Percentiles rank a stretch among this genome's conserved stretches.
These are phyloP conservation scores for Colletotrichum sp. DNA, from an alignment of 2,329 filamentous ascomycete species.

Conservation along the genomic window DNA sequence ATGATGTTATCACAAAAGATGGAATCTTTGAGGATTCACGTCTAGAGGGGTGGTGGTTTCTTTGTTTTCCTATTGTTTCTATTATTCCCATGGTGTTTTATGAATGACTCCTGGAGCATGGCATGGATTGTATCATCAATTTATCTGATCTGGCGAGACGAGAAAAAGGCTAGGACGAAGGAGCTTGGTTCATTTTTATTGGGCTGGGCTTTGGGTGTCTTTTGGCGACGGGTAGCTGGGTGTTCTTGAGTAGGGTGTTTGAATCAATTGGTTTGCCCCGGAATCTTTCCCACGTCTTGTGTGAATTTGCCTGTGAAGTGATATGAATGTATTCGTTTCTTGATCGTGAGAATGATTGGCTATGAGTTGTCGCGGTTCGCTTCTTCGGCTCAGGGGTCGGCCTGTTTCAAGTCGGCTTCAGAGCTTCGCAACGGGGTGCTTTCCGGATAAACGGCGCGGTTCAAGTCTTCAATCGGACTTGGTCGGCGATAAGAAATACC, in stretches of 20 bases:
- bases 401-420: not conserved
- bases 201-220: constrained; percentile 3
- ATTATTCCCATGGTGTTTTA: not conserved
- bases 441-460: not conserved
- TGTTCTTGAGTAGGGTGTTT: constrained; percentile 14
- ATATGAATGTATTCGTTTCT: not conserved
- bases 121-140: not conserved
- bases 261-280: constrained; percentile 14
- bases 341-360: not conserved
- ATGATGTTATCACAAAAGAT: not conserved
- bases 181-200: not conserved
- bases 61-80: not conserved
- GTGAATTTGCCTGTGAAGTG: not conserved
- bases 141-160: not conserved
- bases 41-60: not conserved
- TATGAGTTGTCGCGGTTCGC: not conserved
- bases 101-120: not conserved
- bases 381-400: not conserved
- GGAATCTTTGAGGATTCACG: not conserved
- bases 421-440: not conserved
- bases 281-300: not conserved
- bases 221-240: not conserved
- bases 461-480: not conserved
- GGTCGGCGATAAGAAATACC: not conserved
- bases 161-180: not conserved